Conservation (phyloP, 495 filamentous ascomycete genomes). For the Penicillium turbatum region DNA sequence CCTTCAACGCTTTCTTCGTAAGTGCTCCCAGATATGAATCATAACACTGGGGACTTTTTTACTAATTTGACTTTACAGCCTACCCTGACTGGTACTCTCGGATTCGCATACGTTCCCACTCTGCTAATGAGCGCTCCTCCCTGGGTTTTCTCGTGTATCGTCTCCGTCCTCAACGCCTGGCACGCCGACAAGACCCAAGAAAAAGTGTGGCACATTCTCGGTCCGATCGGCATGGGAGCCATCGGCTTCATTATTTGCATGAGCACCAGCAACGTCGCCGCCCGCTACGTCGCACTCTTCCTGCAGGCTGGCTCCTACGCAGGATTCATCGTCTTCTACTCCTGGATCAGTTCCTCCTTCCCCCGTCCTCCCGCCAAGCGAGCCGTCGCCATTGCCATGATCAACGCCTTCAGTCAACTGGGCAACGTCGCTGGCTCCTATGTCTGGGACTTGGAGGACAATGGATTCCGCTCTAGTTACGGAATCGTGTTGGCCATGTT, state of each 20-base stretch:
- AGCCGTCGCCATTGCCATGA: constrained; percentile 73
- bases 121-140: constrained; percentile 76
- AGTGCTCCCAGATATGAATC: not conserved
- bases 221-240: constrained; percentile 64
- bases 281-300: constrained; percentile 76
- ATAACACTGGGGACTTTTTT: constrained; percentile 30
- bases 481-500: constrained; percentile 36
- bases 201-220: constrained; percentile 59
- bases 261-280: constrained; percentile 55
- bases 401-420: constrained; percentile 65
- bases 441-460: constrained; percentile 29
- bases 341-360: constrained; percentile 76
- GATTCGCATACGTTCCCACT: constrained; percentile 59
- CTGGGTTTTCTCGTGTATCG: constrained; percentile 66
- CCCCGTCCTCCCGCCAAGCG: constrained; percentile 80
- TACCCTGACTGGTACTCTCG: constrained; percentile 69
- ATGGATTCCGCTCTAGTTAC: constrained; percentile 36
- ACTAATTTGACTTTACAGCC: constrained; percentile 69
- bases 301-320: constrained; percentile 58
- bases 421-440: constrained; percentile 35
- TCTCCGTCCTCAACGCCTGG: constrained; percentile 66
- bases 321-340: constrained; percentile 67
- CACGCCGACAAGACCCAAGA: constrained; percentile 79
- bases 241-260: constrained; percentile 73
- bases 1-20: constrained; percentile 38